Conservation (phyloP, 2,329 filamentous ascomycete genomes). For the Lojkania enalia region DNA sequence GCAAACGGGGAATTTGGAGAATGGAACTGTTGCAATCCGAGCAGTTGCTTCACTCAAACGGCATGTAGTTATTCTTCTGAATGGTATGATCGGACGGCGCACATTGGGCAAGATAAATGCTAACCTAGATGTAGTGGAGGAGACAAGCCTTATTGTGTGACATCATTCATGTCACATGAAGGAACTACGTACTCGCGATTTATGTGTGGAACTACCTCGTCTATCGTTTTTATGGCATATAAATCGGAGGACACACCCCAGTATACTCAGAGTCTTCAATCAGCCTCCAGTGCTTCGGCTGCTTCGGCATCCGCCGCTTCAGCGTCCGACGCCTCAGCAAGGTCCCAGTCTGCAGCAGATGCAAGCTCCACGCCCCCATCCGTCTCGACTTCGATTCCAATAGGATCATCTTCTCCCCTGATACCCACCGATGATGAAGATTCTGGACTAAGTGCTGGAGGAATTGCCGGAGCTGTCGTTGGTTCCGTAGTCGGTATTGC, state of each 20-base stretch:
- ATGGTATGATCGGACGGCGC: slow-evolving; percentile 4
- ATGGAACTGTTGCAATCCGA: slow-evolving; percentile 14
- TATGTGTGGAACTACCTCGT: slow-evolving; percentile 11
- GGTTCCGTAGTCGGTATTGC: slow-evolving; percentile 61
- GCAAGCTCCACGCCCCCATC: neutral
- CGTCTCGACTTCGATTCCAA: neutral
- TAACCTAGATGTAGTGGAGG: slow-evolving; percentile 3
- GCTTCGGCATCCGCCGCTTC: slow-evolving; percentile 5
- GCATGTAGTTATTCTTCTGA: slow-evolving; percentile 5
- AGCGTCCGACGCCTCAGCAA: slow-evolving; percentile 1
- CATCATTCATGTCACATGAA: slow-evolving; percentile 8
- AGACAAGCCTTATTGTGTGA: slow-evolving; percentile 7
- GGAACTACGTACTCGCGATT: slow-evolving; percentile 10
- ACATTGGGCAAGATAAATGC: neutral
- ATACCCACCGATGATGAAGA: neutral
- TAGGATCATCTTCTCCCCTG: neutral
- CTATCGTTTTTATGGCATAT: slow-evolving; percentile 10
- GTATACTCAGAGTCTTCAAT: slow-evolving; percentile 5
- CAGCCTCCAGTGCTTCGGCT: slow-evolving; percentile 4
- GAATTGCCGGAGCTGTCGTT: slow-evolving; percentile 57
- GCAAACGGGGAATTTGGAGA: slow-evolving; percentile 4
- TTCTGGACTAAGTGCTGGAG: slow-evolving; percentile 30
- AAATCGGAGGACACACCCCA: slow-evolving; percentile 9
- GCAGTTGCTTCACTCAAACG: slow-evolving; percentile 3
- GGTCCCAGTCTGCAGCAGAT: neutral